These are phyloP conservation scores for Zopfochytrium polystomum DNA, from an alignment of 371 early-diverging fungal species.

Conservation along the genomic window DNA sequence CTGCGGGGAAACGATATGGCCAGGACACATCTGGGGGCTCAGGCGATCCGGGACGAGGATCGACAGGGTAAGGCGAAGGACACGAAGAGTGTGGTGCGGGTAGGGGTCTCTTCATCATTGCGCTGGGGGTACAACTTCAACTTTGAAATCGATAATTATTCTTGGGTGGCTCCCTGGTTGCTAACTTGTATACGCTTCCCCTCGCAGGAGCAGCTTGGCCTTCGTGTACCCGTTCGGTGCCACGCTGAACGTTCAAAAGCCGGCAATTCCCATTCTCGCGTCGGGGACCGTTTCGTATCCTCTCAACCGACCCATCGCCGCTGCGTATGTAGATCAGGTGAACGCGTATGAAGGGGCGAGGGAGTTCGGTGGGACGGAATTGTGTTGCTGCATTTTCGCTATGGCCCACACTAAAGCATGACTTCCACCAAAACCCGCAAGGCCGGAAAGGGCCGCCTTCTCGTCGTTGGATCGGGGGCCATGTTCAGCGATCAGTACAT, in stretches of 20 bases:
- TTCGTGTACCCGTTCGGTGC: slow-evolving; percentile 59
- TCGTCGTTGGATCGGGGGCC: slow-evolving; percentile 47
- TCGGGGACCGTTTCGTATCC: slow-evolving; percentile 55
- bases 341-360: too few relatives aligned
- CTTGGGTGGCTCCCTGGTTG: too few relatives aligned
- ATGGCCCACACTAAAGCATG: not conserved
- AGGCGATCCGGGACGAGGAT: too few relatives aligned
- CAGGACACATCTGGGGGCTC: too few relatives aligned
- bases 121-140: too few relatives aligned
- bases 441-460: slow-evolving; percentile 47
- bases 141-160: too few relatives aligned
- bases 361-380: too few relatives aligned
- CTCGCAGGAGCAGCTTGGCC: slow-evolving; percentile 39
- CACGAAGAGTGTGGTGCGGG: too few relatives aligned
- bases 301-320: slow-evolving; percentile 52
- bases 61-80: slow-evolving; percentile 23
- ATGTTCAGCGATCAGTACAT: slow-evolving; percentile 57
- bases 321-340: slow-evolving; percentile 43
- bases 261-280: slow-evolving; percentile 54
- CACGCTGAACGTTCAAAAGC: slow-evolving; percentile 56
- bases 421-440: slow-evolving; percentile 2
- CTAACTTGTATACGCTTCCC: too few relatives aligned
- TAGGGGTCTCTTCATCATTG: too few relatives aligned
- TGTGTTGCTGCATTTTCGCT: slow-evolving; percentile 10
- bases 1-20: slow-evolving; percentile 50